These are phyloP conservation scores for Leccinum fibrillosum DNA, from an alignment of 768 basidiomycete genomes.

Conservation along the genomic window DNA sequence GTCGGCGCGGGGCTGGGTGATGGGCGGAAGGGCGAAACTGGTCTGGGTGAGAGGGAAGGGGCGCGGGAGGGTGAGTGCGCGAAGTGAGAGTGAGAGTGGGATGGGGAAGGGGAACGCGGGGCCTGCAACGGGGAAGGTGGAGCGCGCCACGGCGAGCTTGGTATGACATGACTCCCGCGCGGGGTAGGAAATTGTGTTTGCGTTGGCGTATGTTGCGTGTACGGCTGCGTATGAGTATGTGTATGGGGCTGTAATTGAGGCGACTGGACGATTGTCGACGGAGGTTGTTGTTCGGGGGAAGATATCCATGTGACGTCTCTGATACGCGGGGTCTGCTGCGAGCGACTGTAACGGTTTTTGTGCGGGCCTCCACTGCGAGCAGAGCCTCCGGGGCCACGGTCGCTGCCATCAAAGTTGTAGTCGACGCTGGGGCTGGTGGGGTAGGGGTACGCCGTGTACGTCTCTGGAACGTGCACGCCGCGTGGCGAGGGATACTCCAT, in stretches of 20 bases:
- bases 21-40: conserved; percentile 14
- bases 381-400: not conserved
- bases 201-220: not conserved
- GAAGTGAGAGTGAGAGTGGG: not conserved
- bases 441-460: not conserved
- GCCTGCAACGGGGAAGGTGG: not conserved
- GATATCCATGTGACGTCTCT: conserved; percentile 26
- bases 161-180: not conserved
- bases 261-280: conserved; percentile 1
- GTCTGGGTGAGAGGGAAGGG: not conserved
- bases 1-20: conserved; percentile 24
- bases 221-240: too few relatives aligned
- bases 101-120: not conserved
- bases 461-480: conserved; percentile 22
- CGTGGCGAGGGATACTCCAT: conserved; percentile 23
- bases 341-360: conserved; percentile 22
- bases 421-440: not conserved
- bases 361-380: conserved; percentile 4
- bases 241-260: not conserved
- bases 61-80: not conserved
- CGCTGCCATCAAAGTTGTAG: conserved; percentile 9
- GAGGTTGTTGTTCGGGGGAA: conserved; percentile 13
- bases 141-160: not conserved
- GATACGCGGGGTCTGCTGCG: conserved; percentile 19
- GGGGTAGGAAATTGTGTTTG: not conserved